phyloP scores from a whole-genome alignment of 768 basidiomycete genomes.

The Obba rivulosa region DNA sequence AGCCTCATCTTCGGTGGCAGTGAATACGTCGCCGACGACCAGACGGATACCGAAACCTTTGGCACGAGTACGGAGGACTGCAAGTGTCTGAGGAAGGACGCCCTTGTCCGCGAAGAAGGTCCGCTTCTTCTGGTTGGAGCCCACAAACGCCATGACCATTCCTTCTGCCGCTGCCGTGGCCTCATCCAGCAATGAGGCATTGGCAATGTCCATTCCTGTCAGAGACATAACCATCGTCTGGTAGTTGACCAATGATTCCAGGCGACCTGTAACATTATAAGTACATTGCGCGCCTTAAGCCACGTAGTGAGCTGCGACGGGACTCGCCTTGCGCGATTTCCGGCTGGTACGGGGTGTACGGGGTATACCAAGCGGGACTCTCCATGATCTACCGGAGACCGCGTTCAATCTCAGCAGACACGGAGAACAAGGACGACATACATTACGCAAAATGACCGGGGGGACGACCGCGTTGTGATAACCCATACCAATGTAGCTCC shows the following conservation, averaged over 20 bases:
- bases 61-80: constrained; percentile 85
- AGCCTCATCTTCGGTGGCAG: constrained; percentile 45
- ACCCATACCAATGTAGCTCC: constrained; percentile 98
- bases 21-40: constrained; percentile 56
- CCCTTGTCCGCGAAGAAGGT: constrained; percentile 82
- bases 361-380: constrained; percentile 98
- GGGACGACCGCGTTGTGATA: constrained; percentile 94
- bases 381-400: constrained; percentile 61
- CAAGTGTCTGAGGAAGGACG: constrained; percentile 84
- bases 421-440: constrained; percentile 29
- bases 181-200: constrained; percentile 93
- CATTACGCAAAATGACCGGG: constrained; percentile 92
- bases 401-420: neutral
- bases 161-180: constrained; percentile 93
- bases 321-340: constrained; percentile 92
- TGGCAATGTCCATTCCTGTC: constrained; percentile 92
- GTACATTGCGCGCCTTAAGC: neutral
- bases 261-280: constrained; percentile 54
- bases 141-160: constrained; percentile 90
- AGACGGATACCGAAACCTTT: constrained; percentile 91
- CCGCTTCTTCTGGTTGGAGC: constrained; percentile 62
- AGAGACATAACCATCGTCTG: constrained; percentile 96
- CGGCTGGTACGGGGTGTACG: constrained; percentile 93
- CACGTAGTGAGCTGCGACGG: neutral
- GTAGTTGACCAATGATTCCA: constrained; percentile 94